phyloP scores from a whole-genome alignment of 1,284 basidiomycete species.

The Cryptococcus sp. region DNA sequence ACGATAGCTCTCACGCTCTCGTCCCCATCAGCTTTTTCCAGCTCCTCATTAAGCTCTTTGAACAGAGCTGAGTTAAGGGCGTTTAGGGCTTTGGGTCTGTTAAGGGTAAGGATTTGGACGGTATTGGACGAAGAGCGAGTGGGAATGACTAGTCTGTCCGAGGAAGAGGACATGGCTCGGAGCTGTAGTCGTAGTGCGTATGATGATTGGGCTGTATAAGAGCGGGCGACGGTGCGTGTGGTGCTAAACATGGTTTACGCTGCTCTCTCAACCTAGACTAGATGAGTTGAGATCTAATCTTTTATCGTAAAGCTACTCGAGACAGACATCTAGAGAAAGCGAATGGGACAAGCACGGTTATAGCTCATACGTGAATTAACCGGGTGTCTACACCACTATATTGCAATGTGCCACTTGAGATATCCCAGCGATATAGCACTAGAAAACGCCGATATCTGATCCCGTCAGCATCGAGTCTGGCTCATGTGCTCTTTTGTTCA shows the following conservation, averaged over 20 bases:
- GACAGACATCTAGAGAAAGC: neutral
- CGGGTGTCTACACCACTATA: neutral
- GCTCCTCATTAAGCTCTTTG: slow-evolving; percentile 71
- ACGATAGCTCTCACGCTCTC: slow-evolving; percentile 78
- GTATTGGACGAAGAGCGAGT: slow-evolving; percentile 51
- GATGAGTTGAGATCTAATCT: no score
- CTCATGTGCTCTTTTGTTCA: no score
- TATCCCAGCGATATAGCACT: neutral
- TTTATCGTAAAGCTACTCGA: no score
- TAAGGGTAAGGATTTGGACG: slow-evolving; percentile 87
- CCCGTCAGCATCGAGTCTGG: slow-evolving; percentile 3
- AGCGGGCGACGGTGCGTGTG: neutral
- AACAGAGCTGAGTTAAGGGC: slow-evolving; percentile 82
- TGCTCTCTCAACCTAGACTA: neutral
- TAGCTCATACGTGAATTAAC: neutral
- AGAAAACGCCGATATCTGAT: slow-evolving; percentile 19
- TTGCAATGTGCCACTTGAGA: neutral
- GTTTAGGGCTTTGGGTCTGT: slow-evolving; percentile 94
- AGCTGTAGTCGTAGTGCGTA: slow-evolving; percentile 15
- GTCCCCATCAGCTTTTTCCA: slow-evolving; percentile 72
- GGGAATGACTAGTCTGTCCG: slow-evolving; percentile 47
- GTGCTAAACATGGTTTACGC: neutral
- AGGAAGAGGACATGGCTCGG: slow-evolving; percentile 39
- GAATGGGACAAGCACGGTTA: neutral
- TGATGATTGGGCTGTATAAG: neutral